Conservation (phyloP, 2,329 filamentous ascomycete species). For the Chaetomium globosum region DNA sequence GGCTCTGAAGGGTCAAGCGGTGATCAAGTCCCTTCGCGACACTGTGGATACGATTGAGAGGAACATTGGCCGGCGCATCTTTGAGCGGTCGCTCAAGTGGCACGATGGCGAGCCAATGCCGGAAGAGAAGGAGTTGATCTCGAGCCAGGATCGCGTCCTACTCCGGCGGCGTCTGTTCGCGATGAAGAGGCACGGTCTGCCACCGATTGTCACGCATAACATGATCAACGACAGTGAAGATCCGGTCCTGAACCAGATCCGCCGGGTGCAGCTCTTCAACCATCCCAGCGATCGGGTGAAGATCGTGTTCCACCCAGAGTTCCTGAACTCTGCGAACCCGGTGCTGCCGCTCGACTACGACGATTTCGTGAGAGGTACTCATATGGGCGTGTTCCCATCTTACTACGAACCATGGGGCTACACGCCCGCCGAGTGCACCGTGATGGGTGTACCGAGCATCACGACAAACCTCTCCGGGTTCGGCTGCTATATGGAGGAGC, state of each 20-base stretch:
- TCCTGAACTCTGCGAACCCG: conserved; percentile 92
- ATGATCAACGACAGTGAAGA: conserved; percentile 95
- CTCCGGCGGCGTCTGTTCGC: conserved; percentile 89
- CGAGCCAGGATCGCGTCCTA: conserved; percentile 86
- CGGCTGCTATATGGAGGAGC: conserved; percentile 98
- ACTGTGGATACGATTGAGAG: conserved; percentile 91
- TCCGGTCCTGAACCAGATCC: conserved; percentile 92
- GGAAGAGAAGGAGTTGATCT: conserved; percentile 95
- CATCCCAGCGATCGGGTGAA: conserved; percentile 94
- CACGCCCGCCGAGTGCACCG: conserved; percentile 95
- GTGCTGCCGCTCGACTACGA: conserved; percentile 96
- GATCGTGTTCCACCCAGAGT: conserved; percentile 97
- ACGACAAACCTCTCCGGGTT: conserved; percentile 98
- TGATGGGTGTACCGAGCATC: conserved; percentile 98
- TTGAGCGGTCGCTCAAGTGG: conserved; percentile 93
- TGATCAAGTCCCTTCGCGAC: conserved; percentile 93
- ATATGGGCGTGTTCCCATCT: conserved; percentile 92
- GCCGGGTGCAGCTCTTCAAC: conserved; percentile 96
- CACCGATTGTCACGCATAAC: conserved; percentile 97
- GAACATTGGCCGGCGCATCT: conserved; percentile 89
- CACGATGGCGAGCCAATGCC: conserved; percentile 91
- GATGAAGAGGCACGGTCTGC: conserved; percentile 89
- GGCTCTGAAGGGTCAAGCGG: conserved; percentile 92
- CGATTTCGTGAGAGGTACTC: conserved; percentile 95
- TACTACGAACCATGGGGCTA: conserved; percentile 99